These are phyloP conservation scores for Aspergillus luchuensis DNA, from an alignment of 2,329 filamentous ascomycete genomes.

Conservation along the genomic window DNA sequence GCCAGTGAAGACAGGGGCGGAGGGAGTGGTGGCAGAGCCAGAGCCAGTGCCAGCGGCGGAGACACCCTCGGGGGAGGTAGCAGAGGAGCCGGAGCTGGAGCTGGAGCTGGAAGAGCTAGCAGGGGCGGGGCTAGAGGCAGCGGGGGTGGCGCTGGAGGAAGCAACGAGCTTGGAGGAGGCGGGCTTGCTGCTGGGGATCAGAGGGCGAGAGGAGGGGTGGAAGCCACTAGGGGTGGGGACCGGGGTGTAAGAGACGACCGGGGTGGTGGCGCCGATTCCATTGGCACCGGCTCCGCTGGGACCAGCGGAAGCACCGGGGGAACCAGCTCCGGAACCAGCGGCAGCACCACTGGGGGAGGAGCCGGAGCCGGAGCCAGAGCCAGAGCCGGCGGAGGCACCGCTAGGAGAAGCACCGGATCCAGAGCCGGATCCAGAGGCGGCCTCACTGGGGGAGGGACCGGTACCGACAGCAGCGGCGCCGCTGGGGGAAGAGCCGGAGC, in stretches of 20 bases:
- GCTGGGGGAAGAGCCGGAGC: slow-evolving; percentile 21
- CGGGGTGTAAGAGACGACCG: slow-evolving; percentile 18
- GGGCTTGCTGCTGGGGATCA: slow-evolving; percentile 15
- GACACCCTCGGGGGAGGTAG: slow-evolving; percentile 20
- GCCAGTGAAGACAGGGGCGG: slow-evolving; percentile 49
- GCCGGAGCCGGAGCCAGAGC: neutral
- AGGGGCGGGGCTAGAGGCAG: slow-evolving; percentile 19
- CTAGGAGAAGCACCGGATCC: slow-evolving; percentile 21
- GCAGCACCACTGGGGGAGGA: slow-evolving; percentile 4
- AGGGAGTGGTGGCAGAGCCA: slow-evolving; percentile 30
- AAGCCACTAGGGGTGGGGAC: slow-evolving; percentile 18
- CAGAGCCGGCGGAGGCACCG: slow-evolving; percentile 11
- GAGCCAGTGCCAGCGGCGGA: slow-evolving; percentile 11
- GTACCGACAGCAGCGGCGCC: slow-evolving; percentile 16
- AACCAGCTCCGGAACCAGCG: slow-evolving; percentile 1
- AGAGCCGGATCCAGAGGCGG: neutral
- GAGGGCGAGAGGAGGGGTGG: slow-evolving; percentile 13
- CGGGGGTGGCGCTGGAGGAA: slow-evolving; percentile 9
- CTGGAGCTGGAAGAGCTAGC: slow-evolving; percentile 20
- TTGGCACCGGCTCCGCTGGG: slow-evolving; percentile 2
- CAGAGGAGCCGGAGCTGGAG: slow-evolving; percentile 18
- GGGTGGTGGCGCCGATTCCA: slow-evolving; percentile 13
- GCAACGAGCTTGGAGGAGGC: slow-evolving; percentile 20
- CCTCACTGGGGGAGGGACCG: slow-evolving; percentile 9
- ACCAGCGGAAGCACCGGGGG: neutral